Conservation (phyloP, 306 rosid genomes). For the Cyamopsis tetragonoloba region DNA sequence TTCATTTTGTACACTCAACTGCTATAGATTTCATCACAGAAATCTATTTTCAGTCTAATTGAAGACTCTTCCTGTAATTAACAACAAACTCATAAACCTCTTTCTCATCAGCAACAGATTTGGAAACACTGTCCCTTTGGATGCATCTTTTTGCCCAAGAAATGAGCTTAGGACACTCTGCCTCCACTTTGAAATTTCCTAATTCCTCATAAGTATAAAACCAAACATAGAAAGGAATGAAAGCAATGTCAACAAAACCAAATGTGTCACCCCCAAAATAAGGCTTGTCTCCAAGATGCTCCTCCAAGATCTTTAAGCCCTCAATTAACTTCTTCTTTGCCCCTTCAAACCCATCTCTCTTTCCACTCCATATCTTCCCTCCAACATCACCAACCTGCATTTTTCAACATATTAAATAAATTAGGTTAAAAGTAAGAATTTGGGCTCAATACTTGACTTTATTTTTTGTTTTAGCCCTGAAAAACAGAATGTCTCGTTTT, state of each 20-base stretch:
- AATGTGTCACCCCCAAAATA: slow-evolving; percentile 40
- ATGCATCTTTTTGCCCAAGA: slow-evolving; percentile 29
- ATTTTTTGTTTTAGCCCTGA: background rate
- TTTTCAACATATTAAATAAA: background rate
- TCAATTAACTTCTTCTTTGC: slow-evolving; percentile 32
- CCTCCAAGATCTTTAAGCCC: slow-evolving; percentile 33
- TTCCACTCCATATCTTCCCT: slow-evolving; percentile 19
- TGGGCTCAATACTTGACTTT: no score
- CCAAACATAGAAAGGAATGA: slow-evolving; percentile 32
- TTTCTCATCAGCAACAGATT: slow-evolving; percentile 29
- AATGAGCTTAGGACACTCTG: background rate
- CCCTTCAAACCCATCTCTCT: slow-evolving; percentile 22
- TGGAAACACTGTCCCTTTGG: slow-evolving; percentile 35
- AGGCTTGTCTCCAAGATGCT: slow-evolving; percentile 31
- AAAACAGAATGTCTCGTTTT: no score
- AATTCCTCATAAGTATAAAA: slow-evolving; percentile 18
- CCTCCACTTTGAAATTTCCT: background rate
- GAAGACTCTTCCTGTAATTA: background rate
- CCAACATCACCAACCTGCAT: slow-evolving; percentile 20
- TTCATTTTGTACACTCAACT: no score
- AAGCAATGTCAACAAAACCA: slow-evolving; percentile 40
- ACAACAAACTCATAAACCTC: slow-evolving; percentile 23
- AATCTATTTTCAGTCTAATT: background rate
- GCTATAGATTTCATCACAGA: background rate
- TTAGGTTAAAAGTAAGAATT: no score